Base-by-base conservation (phyloP, 192 early-diverging fungal species). In the Umbelopsis isabellina region DNA sequence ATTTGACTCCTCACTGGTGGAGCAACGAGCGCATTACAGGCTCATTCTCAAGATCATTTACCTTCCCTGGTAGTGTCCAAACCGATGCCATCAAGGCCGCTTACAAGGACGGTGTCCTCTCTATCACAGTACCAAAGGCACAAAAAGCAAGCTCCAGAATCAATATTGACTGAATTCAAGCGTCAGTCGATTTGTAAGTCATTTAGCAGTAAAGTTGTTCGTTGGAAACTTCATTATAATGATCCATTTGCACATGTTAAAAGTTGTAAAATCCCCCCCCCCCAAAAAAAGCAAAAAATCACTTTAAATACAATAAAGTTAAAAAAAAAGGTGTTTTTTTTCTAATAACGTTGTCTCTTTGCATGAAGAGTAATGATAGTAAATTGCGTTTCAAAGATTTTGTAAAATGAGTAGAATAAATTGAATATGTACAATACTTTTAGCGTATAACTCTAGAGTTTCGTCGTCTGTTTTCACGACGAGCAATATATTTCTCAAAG, bases 51-150 rank as follows among this genome's bases (percentile, higher is more conserved):
- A 64, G 73, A 55, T 30, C 68, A 1, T 75, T 70, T 33, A 33
- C 68, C 12, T 75, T 75, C 67, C 73, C 73, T 23, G 41, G 55
- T 0, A 41, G 58, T 2, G 46, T 75, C 15, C 53, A 75, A 46
- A 27, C 46, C 20, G 68, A 75, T 52, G 45, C 58, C 4, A 75
- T 75, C 27, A 75, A 75, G 35, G 73, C 73, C 5, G 41, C 37
- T 16, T 75, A 70, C 49, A 50, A 75, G 45, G 68, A 75, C 64
- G 70, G 75, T 64, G 33, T 67, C 10, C 47, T 72, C 12, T 70
- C 50, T 10, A 64, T 76, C 12, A 50, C 15, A 44, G 46, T 76
- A 33, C 70, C 75, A 18, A 76, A 72, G 47, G 35, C 65, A 20
- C 13, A 46, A 5, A 48, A 72, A 45, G 65, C 51, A 18, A 41